Base-by-base conservation (phyloP, 208 protist genomes). In the Entamoeba moshkovskii region DNA sequence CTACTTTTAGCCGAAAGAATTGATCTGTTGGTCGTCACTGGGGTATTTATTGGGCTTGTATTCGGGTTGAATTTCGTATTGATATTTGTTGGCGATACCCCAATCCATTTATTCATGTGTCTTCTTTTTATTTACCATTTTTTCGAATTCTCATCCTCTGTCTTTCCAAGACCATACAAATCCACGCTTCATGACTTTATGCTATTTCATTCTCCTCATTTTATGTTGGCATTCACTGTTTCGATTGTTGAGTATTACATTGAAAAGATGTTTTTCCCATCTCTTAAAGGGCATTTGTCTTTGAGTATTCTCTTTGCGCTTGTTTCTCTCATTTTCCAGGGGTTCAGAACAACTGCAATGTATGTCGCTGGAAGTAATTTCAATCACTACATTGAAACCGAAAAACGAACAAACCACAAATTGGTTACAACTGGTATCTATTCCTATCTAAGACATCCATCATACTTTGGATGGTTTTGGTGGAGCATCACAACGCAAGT, bases 381-480 rank as follows among this genome's bases (percentile, higher is more conserved):
- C 45, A 85, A 47, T 33, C 93, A 93, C 42, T 45, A 91, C 38
- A 93, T 93, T 48, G 48, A 47, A 18, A 93, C 47, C 0, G 15
- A 6, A 47, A 22, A 93, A 38, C 4, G 25, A 15, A 2, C 6
- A 33, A 18, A 93, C 1, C 93, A 93, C n/a, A 48, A 13, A 0
- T 73, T 93, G 45, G 48, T 93, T 8, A 93, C 93, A 0, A 45
- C 15, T 91, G 93, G 93, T 3, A 49, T 93, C 1, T 93, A 93
- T 47, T 25, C 45, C 8, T 91, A 38, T 15, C 42, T 45, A 6
- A 44, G 93, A 47, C 93, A 93, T 48, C 93, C 93, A n/a, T 66
- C 93, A 22, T 93, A 93, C 46, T 91, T 93, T 45, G 93, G 93
- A 8, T 93, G 93, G 93, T 93, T 93, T 47, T 73, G 29, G 29